Percentiles rank a stretch among this genome's conserved stretches.
phyloP scores from a whole-genome alignment of 352 stramenopile genomes.

The Phytophthora lateralis region DNA sequence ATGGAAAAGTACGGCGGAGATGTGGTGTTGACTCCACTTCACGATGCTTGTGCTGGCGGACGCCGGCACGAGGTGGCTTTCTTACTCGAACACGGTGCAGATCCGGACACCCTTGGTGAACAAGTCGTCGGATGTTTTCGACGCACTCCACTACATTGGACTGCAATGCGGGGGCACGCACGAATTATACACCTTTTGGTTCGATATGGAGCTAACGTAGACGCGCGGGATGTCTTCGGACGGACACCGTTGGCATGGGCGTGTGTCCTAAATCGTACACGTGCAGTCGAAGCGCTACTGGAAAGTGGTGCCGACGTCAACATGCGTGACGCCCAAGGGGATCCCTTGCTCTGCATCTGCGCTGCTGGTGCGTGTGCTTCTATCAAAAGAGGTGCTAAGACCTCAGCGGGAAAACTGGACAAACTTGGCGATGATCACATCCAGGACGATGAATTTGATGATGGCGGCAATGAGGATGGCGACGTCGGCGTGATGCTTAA shows the following conservation, averaged over 20 bases:
- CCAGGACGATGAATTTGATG: constrained; percentile 30
- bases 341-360: constrained; percentile 72
- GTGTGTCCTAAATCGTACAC: constrained; percentile 71
- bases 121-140: constrained; percentile 70
- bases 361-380: constrained; percentile 51
- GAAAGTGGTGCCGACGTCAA: constrained; percentile 63
- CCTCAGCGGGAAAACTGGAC: constrained; percentile 23
- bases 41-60: constrained; percentile 65
- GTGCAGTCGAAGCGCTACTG: constrained; percentile 61
- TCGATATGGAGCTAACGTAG: constrained; percentile 56
- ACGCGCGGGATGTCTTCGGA: constrained; percentile 71
- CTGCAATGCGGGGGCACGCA: constrained; percentile 73
- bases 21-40: constrained; percentile 76
- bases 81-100: constrained; percentile 70
- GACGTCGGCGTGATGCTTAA: constrained; percentile 27
- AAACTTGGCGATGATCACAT: constrained; percentile 31
- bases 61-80: constrained; percentile 64
- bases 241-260: constrained; percentile 75
- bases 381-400: constrained; percentile 31
- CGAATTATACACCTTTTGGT: constrained; percentile 67
- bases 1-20: constrained; percentile 85
- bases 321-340: constrained; percentile 60
- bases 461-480: constrained; percentile 30
- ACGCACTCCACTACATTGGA: constrained; percentile 80
- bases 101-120: constrained; percentile 70